Conservation (phyloP, 768 basidiomycete species). For the Suillus luteus region DNA sequence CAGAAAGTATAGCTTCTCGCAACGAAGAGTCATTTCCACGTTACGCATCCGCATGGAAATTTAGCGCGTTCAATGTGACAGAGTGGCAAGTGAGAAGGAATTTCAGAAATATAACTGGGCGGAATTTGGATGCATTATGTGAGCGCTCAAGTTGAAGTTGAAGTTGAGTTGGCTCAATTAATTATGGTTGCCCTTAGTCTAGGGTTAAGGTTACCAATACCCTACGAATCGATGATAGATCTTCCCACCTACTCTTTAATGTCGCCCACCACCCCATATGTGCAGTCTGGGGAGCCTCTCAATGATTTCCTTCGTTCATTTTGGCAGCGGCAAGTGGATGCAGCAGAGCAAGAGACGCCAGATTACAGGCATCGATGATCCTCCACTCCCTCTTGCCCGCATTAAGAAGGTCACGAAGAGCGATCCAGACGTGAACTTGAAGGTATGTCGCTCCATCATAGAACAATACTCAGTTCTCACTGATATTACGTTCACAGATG, state of each 20-base stretch:
- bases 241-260: slow-evolving; percentile 22
- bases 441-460: slow-evolving; percentile 54
- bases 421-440: slow-evolving; percentile 94
- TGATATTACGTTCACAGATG: slow-evolving; percentile 63
- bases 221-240: background rate
- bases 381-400: slow-evolving; percentile 87
- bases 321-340: slow-evolving; percentile 88
- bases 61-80: background rate
- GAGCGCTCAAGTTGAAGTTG: too few species aligned
- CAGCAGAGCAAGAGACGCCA: slow-evolving; percentile 84
- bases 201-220: slow-evolving; percentile 30
- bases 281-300: slow-evolving; percentile 83
- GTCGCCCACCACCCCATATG: slow-evolving; percentile 56
- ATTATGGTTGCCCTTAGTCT: slow-evolving; percentile 17
- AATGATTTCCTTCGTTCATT: slow-evolving; percentile 84
- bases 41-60: background rate
- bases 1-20: background rate
- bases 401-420: slow-evolving; percentile 99
- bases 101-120: background rate
- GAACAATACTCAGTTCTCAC: slow-evolving; percentile 7
- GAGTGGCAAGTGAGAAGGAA: background rate
- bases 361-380: slow-evolving; percentile 89
- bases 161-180: too few species aligned
- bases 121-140: background rate
- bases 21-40: background rate